Base-by-base conservation (phyloP, 1,284 basidiomycete species). In the Cryptococcus sp. region DNA sequence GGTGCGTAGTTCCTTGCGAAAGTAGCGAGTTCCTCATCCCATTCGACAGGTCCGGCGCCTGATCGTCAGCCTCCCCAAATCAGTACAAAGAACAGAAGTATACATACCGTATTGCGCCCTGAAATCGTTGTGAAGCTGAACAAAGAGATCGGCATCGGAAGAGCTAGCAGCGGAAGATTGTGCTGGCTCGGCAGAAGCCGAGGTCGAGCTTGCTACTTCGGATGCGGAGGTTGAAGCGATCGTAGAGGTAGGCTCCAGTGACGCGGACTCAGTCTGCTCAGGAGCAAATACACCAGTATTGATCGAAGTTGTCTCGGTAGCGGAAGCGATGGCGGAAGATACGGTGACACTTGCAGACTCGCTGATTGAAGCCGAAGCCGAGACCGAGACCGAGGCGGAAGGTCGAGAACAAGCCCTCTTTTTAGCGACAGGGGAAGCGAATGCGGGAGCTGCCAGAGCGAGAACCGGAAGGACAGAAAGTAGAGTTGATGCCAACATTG, bases 41-140 rank as follows among this genome's bases (percentile, higher is more conserved):
- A 66, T 13, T 60, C 60, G 4, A 64, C 50, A 13, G 54, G 23
- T 1, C 42, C 47, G 22, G 62, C 64, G 23, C 59, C 63, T 62
- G 39, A 23, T 47, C 40, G 44, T 31, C 47, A 25, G 19, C 40
- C 21, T 24, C 14, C n/a, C 21, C 34, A 7, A 14, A 16, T 22
- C 16, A 11, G n/a, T 11, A 31, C 14, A 43, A 46, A 48, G 47
- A 13, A 40, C 28, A 19, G 22, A 19, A 19, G 41, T 16, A 5
- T 24, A 59, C 60, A 24, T 49, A 63, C 62, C 58, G 45, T 66
- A 68, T 50, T 65, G 47, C 4, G 65, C 61, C 49, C 71, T 58
- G 53, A 67, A 58, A 28, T 57, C 44, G 56, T 70, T 71, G 61
- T 73, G 69, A 3, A 70, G 56, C 16, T 60, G 45, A 24, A 71